Percentiles rank a stretch among this genome's conserved stretches.
phyloP scores from a whole-genome alignment of 495 filamentous ascomycete species.

The Penicillium alfredii region DNA sequence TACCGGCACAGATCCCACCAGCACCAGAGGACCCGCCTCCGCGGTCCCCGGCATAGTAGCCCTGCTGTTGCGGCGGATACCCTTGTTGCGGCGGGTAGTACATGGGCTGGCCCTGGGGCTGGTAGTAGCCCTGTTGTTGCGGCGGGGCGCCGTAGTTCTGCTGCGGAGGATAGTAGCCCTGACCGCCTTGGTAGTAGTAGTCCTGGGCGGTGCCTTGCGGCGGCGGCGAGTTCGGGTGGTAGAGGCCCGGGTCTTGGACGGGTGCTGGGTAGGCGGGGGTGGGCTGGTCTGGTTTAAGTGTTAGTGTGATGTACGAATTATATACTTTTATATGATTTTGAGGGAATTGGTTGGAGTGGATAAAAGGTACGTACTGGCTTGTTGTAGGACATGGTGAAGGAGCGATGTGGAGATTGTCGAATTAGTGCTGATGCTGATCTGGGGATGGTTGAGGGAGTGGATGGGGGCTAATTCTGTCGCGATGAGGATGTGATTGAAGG shows the following conservation, averaged over 20 bases:
- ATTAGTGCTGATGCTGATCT: no score
- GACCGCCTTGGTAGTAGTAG: slow-evolving; percentile 26
- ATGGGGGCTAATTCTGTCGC: no score
- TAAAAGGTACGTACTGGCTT: slow-evolving; percentile 31
- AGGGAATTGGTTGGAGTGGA: no score
- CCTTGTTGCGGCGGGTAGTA: slow-evolving; percentile 40
- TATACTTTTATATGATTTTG: no score
- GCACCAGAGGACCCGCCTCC: slow-evolving; percentile 20
- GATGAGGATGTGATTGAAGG: no score
- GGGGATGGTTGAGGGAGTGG: not conserved
- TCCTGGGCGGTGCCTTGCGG: slow-evolving; percentile 24
- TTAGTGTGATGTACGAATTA: no score
- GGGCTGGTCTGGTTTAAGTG: slow-evolving; percentile 36
- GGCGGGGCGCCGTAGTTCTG: slow-evolving; percentile 23
- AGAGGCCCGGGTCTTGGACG: slow-evolving; percentile 26
- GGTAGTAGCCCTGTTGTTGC: slow-evolving; percentile 21
- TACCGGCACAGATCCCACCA: slow-evolving; percentile 43
- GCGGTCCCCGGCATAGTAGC: slow-evolving; percentile 35
- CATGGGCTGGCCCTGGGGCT: slow-evolving; percentile 32
- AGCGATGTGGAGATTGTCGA: slow-evolving; percentile 6
- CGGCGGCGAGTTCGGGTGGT: slow-evolving; percentile 18
- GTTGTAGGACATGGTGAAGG: slow-evolving; percentile 28
- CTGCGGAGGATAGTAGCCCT: slow-evolving; percentile 18
- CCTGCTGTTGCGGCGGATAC: slow-evolving; percentile 38
- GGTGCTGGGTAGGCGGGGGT: slow-evolving; percentile 36